Evolutionary conservation across 1,284 basidiomycete species (phyloP).

Genomic region (Ustilago shanxiensis): DNA sequence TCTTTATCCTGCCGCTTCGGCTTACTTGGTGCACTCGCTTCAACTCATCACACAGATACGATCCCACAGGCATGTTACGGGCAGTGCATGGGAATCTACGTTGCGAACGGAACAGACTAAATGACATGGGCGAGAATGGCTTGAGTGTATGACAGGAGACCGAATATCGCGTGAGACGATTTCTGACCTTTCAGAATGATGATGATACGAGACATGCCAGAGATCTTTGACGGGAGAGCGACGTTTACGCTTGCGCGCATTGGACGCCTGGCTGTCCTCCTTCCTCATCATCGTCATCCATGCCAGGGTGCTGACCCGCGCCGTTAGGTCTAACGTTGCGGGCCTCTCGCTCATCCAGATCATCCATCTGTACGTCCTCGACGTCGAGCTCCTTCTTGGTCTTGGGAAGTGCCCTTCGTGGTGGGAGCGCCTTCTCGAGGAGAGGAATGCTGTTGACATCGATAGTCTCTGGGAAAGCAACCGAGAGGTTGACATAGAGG

Average conservation of each 20-base stretch:
- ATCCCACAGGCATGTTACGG: too few relatives aligned
- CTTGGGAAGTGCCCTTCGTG: constrained; percentile 78
- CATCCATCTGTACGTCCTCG: constrained; percentile 88
- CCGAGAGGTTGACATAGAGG: constrained; percentile 87
- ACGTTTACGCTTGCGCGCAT: constrained; percentile 55
- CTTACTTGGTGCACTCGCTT: too few relatives aligned
- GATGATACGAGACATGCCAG: too few relatives aligned
- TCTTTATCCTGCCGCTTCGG: too few relatives aligned
- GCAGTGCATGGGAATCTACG: too few relatives aligned
- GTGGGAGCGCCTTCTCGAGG: constrained; percentile 88
- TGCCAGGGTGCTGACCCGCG: constrained; percentile 74
- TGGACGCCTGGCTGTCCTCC: constrained; percentile 60
- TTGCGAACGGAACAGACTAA: too few relatives aligned
- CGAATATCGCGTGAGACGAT: too few relatives aligned
- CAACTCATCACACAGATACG: too few relatives aligned
- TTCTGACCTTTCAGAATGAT: too few relatives aligned
- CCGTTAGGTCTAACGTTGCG: constrained; percentile 70
- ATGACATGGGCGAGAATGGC: too few relatives aligned
- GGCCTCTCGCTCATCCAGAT: constrained; percentile 83
- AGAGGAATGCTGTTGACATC: constrained; percentile 78
- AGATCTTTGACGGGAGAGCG: too few relatives aligned
- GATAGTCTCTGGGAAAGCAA: constrained; percentile 90
- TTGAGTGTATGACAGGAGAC: too few relatives aligned
- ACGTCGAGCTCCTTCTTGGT: constrained; percentile 78
- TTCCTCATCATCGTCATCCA: constrained; percentile 81